A percentile compares a stretch with the other conserved stretches of the same genome.
Evolutionary conservation across 2,329 filamentous ascomycete genomes (phyloP).

Genomic region (Exutisphaerella laricina): DNA sequence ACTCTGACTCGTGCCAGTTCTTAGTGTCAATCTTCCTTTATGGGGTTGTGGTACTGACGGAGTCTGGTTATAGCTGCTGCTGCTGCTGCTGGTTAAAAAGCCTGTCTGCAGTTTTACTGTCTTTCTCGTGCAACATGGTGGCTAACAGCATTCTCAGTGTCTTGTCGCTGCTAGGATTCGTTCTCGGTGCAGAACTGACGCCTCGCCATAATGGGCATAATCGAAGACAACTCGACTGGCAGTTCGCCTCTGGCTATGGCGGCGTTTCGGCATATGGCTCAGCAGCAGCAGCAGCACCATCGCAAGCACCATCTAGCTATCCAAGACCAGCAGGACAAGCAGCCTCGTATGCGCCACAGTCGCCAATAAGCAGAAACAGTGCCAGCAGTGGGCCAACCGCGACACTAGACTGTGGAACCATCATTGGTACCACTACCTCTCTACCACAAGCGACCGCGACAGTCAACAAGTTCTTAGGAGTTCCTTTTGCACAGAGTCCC

Average conservation of each 20-base stretch:
- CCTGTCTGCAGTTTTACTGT: too few species aligned
- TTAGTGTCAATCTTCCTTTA: background rate
- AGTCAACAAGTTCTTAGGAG: constrained; percentile 34
- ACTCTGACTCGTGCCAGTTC: background rate
- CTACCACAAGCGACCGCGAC: constrained; percentile 28
- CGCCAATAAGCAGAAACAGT: too few species aligned
- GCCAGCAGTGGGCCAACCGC: constrained; percentile 25
- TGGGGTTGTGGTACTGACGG: background rate
- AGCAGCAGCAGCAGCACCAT: background rate
- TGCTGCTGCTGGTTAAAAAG: too few species aligned
- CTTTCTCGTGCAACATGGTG: background rate
- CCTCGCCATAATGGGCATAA: background rate
- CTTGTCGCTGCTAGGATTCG: background rate
- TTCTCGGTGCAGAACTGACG: background rate
- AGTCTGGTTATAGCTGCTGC: background rate
- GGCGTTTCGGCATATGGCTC: background rate
- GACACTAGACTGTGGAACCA: constrained; percentile 26
- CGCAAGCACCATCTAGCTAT: background rate
- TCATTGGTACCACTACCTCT: constrained; percentile 29
- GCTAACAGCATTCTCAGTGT: background rate
- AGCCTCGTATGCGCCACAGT: too few species aligned
- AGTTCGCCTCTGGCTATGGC: background rate
- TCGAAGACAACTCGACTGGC: background rate
- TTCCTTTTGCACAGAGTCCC: constrained; percentile 33
- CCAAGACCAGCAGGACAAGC: constrained; percentile 1